Evolutionary conservation across 371 early-diverging fungal species (phyloP).

Genomic region (Mucor lusitanicus): DNA sequence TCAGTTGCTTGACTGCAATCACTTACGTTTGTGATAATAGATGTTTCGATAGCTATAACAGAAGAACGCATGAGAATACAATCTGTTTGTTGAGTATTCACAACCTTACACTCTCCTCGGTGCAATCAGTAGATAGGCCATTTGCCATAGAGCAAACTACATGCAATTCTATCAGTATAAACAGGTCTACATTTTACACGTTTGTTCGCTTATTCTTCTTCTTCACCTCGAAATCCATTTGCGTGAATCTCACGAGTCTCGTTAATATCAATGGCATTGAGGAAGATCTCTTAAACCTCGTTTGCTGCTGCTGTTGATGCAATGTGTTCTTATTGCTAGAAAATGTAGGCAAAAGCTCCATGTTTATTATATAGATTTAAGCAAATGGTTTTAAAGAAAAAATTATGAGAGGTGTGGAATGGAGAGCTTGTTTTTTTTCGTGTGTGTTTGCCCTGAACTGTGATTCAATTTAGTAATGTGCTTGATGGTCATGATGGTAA

Average conservation of each 20-base stretch:
- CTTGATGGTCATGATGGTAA: background rate
- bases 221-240: conserved; percentile 72
- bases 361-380: conserved; percentile 2
- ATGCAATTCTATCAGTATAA: background rate
- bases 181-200: background rate
- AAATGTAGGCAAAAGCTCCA: conserved; percentile 14
- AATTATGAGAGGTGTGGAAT: background rate
- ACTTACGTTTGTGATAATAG: conserved; percentile 85
- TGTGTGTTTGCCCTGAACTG: conserved; percentile 3
- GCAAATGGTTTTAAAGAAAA: background rate
- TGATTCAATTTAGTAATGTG: background rate
- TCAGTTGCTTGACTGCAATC: background rate
- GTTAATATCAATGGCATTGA: conserved; percentile 36
- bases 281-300: conserved; percentile 10
- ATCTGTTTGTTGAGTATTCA: conserved; percentile 17
- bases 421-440: background rate
- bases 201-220: background rate
- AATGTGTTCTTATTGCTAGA: background rate
- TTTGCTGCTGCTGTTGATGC: background rate
- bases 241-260: conserved; percentile 71
- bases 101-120: conserved; percentile 82
- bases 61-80: conserved; percentile 53
- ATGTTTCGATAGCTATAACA: conserved; percentile 89
- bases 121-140: conserved; percentile 83
- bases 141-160: conserved; percentile 89